Evolutionary conservation across 108 stramenopile genomes (phyloP), one percentile per base, ranked within the genome.

Genomic region (Poteriospumella lacustris): DNA sequence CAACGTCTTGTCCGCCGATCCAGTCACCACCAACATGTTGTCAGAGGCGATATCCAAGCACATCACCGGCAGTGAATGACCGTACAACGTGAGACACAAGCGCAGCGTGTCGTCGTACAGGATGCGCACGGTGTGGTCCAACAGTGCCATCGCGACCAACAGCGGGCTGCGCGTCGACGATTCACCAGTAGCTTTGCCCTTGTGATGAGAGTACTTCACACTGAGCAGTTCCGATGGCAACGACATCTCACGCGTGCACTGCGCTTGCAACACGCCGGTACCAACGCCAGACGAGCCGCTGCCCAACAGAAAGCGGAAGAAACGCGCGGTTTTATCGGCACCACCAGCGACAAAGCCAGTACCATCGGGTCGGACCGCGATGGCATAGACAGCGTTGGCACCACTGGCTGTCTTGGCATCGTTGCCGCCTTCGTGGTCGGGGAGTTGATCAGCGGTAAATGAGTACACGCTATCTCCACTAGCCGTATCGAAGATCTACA

Each of bases 81-180:
- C 98, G 79, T 97, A 99, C 0, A 99, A 87, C 75, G 89, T 91
- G 72, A 99, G 76, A 79, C 93, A 96, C 80, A 99, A 96, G 85
- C 97, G 97, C 59, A 99, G 90, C 1, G 95, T 90, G 84, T 99
- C 98, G 75, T 97, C 94, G 80, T 94, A 97, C 83, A 97, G 96
- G 15, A 99, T 94, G 78, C 95, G 95, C 75, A 99, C 91, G 12
- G 93, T 96, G 59, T 87, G 91, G 83, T 99, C 98, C 68, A 97
- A 82, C 42, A 91, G 86, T 0, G 94, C 91, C 40, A 88, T 85
- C n/a, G 84, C 80, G 0, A 82, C 39, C 91, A 93, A 86, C 89
- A 92, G 60, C 24, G 56, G 31, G 24, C 29, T 15, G 19, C 1
- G 73, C 1, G 73, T 31, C n/a, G n/a, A n/a, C n/a, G n/a, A n/a